Percentiles rank a stretch among this genome's conserved stretches.
Evolutionary conservation across 139 green algal species (phyloP).

Genomic region (Penium margaritaceum): DNA sequence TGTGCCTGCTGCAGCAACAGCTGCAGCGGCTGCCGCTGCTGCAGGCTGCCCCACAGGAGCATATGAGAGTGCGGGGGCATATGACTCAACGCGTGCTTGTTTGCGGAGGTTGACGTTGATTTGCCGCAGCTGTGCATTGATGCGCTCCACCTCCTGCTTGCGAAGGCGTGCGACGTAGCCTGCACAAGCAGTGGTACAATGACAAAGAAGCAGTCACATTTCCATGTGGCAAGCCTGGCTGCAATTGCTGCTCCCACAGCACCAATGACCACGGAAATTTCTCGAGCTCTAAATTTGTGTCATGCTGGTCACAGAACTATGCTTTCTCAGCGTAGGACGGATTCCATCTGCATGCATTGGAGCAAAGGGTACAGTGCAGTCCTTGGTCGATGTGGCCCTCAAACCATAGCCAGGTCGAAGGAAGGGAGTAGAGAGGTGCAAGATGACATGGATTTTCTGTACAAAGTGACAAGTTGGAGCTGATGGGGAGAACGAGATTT

Average conservation of each 20-base stretch:
- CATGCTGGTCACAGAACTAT: background rate
- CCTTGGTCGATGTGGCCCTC: no score
- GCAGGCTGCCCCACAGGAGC: slow-evolving; percentile 11
- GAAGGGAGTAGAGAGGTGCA: no score
- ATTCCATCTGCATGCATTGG: background rate
- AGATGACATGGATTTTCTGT: no score
- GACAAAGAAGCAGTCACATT: background rate
- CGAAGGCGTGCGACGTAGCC: slow-evolving; percentile 31
- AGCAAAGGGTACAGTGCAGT: no score
- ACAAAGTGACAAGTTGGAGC: no score
- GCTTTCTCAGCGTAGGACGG: background rate
- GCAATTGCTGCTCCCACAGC: background rate
- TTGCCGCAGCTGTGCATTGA: slow-evolving; percentile 44
- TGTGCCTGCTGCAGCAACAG: background rate
- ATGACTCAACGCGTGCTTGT: slow-evolving; percentile 38
- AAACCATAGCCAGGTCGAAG: no score
- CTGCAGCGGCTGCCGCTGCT: slow-evolving; percentile 13
- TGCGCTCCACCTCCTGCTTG: slow-evolving; percentile 40
- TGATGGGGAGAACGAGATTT: no score
- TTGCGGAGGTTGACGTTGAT: slow-evolving; percentile 43
- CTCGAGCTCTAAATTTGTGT: background rate
- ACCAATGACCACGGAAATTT: no score
- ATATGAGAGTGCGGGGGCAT: slow-evolving; percentile 40
- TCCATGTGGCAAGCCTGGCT: background rate
- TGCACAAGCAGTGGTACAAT: background rate